Conservation (phyloP, 371 early-diverging fungal species). For the Circinella umbellata region DNA sequence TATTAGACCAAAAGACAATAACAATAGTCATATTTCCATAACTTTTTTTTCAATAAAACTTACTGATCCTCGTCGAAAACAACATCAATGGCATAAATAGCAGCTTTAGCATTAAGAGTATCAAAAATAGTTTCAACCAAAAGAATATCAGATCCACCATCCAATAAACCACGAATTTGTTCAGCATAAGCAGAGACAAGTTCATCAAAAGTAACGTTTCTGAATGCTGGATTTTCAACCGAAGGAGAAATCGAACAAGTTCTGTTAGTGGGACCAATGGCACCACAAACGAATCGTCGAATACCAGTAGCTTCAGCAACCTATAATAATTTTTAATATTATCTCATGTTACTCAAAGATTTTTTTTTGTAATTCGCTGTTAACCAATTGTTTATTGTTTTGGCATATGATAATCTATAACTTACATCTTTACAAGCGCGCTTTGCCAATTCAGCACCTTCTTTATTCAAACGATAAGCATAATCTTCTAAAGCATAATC, state of each 20-base stretch:
- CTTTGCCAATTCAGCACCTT: slow-evolving; percentile 85
- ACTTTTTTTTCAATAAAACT: neutral
- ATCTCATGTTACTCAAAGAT: neutral
- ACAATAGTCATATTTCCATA: too few species aligned
- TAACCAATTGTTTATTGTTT: neutral
- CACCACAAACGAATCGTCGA: slow-evolving; percentile 86
- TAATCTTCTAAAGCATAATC: slow-evolving; percentile 86
- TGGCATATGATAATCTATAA: neutral
- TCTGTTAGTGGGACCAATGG: slow-evolving; percentile 94
- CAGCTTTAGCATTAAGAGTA: slow-evolving; percentile 94
- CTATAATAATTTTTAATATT: slow-evolving; percentile 13
- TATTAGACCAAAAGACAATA: too few species aligned
- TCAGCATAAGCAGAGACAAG: slow-evolving; percentile 87
- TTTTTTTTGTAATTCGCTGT: neutral
- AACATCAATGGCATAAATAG: slow-evolving; percentile 87
- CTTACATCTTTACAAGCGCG: slow-evolving; percentile 80
- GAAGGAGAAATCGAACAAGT: slow-evolving; percentile 96
- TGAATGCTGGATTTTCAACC: slow-evolving; percentile 92
- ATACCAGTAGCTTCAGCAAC: slow-evolving; percentile 63
- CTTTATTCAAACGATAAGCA: slow-evolving; percentile 92
- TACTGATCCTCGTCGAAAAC: slow-evolving; percentile 77
- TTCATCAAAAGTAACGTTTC: slow-evolving; percentile 94
- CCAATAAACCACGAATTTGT: slow-evolving; percentile 88
- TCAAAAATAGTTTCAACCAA: slow-evolving; percentile 96
- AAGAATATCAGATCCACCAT: slow-evolving; percentile 91